Percentiles rank a stretch among this genome's conserved stretches.
These are phyloP conservation scores for Candida endomychidarum DNA, from an alignment of 805 yeast species.

Conservation along the genomic window DNA sequence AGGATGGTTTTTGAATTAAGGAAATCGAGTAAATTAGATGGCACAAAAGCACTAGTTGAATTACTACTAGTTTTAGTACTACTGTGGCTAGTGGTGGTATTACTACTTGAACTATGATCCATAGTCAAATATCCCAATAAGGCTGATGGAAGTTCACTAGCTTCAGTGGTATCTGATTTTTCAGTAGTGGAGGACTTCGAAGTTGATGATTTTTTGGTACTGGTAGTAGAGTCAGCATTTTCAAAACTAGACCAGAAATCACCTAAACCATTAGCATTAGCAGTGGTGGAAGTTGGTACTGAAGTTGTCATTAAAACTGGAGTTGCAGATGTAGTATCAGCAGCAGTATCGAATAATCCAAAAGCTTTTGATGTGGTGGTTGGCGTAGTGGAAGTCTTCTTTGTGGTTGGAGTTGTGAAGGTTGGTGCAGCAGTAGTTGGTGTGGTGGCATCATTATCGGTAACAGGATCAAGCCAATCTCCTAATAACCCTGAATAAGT, in stretches of 20 bases:
- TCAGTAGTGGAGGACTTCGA: neutral
- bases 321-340: slow-evolving; percentile 2
- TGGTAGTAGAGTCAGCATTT: slow-evolving; percentile 1
- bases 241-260: slow-evolving; percentile 14
- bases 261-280: slow-evolving; percentile 2
- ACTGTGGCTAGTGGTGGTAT: neutral
- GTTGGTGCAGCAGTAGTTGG: slow-evolving; percentile 7
- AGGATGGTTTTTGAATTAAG: neutral
- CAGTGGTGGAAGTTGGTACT: neutral
- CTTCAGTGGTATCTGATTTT: neutral
- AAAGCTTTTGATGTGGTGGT: neutral
- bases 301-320: neutral
- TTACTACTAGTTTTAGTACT: neutral
- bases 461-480: slow-evolving; percentile 10
- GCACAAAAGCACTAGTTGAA: neutral
- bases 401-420: slow-evolving; percentile 1
- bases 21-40: slow-evolving; percentile 10
- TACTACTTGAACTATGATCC: neutral
- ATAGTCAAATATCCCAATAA: slow-evolving; percentile 8
- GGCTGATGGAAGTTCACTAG: slow-evolving; percentile 11
- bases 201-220: neutral
- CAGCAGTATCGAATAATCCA: slow-evolving; percentile 1
- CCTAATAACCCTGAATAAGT: neutral
- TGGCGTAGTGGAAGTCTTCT: slow-evolving; percentile 1
- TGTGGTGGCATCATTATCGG: neutral